Percentiles rank a stretch among this genome's conserved stretches.
Conservation (phyloP, 176 grass and related monocot species). For the Zoysia pacifica region DNA sequence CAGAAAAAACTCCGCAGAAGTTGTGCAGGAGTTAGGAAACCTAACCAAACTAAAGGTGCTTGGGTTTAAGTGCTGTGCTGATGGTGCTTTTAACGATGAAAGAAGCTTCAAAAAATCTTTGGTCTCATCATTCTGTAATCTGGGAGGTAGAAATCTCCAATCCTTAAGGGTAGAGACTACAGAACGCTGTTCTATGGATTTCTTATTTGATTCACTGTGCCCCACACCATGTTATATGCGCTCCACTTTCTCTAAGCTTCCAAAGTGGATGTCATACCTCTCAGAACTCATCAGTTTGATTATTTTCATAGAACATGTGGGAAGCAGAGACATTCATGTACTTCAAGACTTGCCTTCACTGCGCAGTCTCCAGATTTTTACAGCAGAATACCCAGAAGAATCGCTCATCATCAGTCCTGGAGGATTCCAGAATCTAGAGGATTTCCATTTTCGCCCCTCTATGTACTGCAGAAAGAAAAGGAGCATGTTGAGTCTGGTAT, state of each 20-base stretch:
- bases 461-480: slow-evolving; percentile 21
- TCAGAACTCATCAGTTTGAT: slow-evolving; percentile 20
- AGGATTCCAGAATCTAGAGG: slow-evolving; percentile 36
- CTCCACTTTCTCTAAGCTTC: slow-evolving; percentile 9
- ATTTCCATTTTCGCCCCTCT: slow-evolving; percentile 20
- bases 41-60: slow-evolving; percentile 36
- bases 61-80: not conserved
- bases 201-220: slow-evolving; percentile 30
- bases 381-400: slow-evolving; percentile 10
- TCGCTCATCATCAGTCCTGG: not conserved
- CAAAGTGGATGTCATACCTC: slow-evolving; percentile 28
- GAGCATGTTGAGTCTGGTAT: not conserved
- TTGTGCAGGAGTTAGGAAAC: slow-evolving; percentile 20
- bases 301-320: slow-evolving; percentile 17
- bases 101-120: slow-evolving; percentile 20
- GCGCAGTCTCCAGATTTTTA: slow-evolving; percentile 10
- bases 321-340: slow-evolving; percentile 14
- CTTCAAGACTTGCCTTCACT: slow-evolving; percentile 24
- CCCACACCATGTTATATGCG: slow-evolving; percentile 1
- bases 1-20: not conserved
- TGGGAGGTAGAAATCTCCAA: slow-evolving; percentile 25
- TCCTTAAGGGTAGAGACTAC: not conserved
- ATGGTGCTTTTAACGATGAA: not conserved
- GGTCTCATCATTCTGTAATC: slow-evolving; percentile 20
- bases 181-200: slow-evolving; percentile 27